Conservation (phyloP, 345 rosid species). For the Chamaenerion angustifolium region DNA sequence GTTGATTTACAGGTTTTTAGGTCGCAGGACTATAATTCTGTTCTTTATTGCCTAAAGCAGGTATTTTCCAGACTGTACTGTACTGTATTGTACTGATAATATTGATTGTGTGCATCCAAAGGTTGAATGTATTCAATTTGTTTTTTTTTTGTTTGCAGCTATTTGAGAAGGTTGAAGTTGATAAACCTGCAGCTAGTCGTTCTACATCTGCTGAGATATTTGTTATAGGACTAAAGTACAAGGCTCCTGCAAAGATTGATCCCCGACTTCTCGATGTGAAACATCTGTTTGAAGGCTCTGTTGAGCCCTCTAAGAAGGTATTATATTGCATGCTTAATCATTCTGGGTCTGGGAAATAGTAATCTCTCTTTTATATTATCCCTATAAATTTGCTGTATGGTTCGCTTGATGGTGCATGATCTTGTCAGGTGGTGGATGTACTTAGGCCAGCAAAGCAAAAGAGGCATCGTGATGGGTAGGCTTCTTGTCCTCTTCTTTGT, state of each 20-base stretch:
- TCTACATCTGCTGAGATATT: constrained; percentile 84
- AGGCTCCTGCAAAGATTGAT: constrained; percentile 92
- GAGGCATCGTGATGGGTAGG: constrained; percentile 81
- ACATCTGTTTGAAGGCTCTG: constrained; percentile 56
- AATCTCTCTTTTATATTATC: not conserved
- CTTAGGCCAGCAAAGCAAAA: constrained; percentile 60
- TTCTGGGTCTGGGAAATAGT: not conserved
- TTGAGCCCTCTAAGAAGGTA: constrained; percentile 61
- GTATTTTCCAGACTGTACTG: constrained; percentile 13
- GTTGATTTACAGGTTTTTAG: constrained; percentile 51
- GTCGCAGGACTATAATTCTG: constrained; percentile 83
- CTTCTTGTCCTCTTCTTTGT: constrained; percentile 1
- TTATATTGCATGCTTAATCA: not conserved
- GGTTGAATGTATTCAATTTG: not conserved
- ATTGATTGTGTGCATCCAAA: not conserved
- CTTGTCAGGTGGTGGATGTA: constrained; percentile 57
- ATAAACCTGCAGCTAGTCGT: constrained; percentile 89
- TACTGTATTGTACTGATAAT: not conserved
- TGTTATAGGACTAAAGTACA: constrained; percentile 66
- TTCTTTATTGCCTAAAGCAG: constrained; percentile 64
- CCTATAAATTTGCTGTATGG: constrained; percentile 6
- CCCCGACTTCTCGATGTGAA: constrained; percentile 72
- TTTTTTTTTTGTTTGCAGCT: constrained; percentile 28
- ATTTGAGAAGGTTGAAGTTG: constrained; percentile 89
- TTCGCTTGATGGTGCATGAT: constrained; percentile 1